Base-by-base conservation (phyloP, 345 rosid species). In the Garcia nutans region DNA sequence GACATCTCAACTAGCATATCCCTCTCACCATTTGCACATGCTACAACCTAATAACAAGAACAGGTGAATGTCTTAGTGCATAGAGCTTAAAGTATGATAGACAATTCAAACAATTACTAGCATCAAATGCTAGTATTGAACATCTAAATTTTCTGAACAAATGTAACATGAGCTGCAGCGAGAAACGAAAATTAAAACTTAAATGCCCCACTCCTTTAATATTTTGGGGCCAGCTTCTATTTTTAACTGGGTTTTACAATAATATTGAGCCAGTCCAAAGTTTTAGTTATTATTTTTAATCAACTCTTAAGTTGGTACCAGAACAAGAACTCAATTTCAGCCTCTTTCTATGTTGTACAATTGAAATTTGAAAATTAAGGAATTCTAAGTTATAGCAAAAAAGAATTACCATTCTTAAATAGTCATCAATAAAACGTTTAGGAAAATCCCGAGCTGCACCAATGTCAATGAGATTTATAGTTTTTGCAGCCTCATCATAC, bases 361-460 rank as follows among this genome's bases (percentile, higher is more conserved):
- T 20, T 60, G 50, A 68, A 76, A 33, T 12, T 11, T 26, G 28
- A 37, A 15, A 74, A 17, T 31, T 44, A n/a, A 70, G 6, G 24
- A 68, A 19, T 37, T 37, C 41, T n/a, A 11, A 62, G 71, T 17
- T 42, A 28, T 54, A 57, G 68, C 28, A 62, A 78, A 72, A 72
- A 57, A 41, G 37, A 61, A 74, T 74, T 75, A 96, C 99, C 99
- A 93, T 96, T 87, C 85, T 79, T 80, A 96, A 77, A 77, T 93
- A 96, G 85, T 92, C 85, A 83, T 96, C 97, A 24, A 93, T 97
- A 71, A 96, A 96, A 52, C 80, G 71, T 84, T 89, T 93, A n/a
- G 97, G 94, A 84, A 83, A 96, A 79, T 89, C 93, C 47, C 97
- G 89, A 19, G 99, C 93, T 72, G 99, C 99, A 81, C 99, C 99